A percentile compares a stretch with the other conserved stretches of the same genome.
phyloP scores from a whole-genome alignment of 768 basidiomycete species.

The Chiua virens region DNA sequence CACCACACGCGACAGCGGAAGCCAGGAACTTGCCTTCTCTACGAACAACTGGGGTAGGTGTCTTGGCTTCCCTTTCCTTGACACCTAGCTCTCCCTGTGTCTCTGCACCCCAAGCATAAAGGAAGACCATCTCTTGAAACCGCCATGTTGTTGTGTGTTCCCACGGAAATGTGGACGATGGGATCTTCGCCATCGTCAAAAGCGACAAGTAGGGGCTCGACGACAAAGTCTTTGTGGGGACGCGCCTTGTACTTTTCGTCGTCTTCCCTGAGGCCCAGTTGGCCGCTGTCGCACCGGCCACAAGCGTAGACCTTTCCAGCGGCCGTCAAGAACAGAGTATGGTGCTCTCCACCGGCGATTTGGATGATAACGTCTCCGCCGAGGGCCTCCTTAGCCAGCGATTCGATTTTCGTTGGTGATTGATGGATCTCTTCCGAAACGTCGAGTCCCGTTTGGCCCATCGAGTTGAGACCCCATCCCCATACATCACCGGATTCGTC shows the following conservation, averaged over 20 bases:
- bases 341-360: slow-evolving; percentile 84
- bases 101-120: slow-evolving; percentile 81
- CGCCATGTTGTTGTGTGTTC: slow-evolving; percentile 71
- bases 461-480: slow-evolving; percentile 96
- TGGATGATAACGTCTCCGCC: slow-evolving; percentile 62
- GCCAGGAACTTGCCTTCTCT: slow-evolving; percentile 65
- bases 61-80: slow-evolving; percentile 58
- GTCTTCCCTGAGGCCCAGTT: slow-evolving; percentile 73
- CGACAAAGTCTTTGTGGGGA: slow-evolving; percentile 55
- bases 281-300: slow-evolving; percentile 81
- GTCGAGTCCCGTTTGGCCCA: slow-evolving; percentile 76
- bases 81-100: slow-evolving; percentile 74
- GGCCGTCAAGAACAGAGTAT: slow-evolving; percentile 85
- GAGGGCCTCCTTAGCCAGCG: slow-evolving; percentile 61
- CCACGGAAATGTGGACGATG: slow-evolving; percentile 64
- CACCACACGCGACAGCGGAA: slow-evolving; percentile 61
- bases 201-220: slow-evolving; percentile 61
- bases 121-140: slow-evolving; percentile 63
- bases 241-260: slow-evolving; percentile 64
- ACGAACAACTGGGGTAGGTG: slow-evolving; percentile 67
- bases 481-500: slow-evolving; percentile 81
- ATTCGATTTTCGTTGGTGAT: slow-evolving; percentile 61
- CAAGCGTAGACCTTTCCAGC: slow-evolving; percentile 84
- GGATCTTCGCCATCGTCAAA: slow-evolving; percentile 68
- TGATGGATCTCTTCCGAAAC: slow-evolving; percentile 49